Evolutionary conservation across 164 flowering plant species (phyloP), one percentile per base, ranked within the genome.

Genomic region (Taxillus chinensis): DNA sequence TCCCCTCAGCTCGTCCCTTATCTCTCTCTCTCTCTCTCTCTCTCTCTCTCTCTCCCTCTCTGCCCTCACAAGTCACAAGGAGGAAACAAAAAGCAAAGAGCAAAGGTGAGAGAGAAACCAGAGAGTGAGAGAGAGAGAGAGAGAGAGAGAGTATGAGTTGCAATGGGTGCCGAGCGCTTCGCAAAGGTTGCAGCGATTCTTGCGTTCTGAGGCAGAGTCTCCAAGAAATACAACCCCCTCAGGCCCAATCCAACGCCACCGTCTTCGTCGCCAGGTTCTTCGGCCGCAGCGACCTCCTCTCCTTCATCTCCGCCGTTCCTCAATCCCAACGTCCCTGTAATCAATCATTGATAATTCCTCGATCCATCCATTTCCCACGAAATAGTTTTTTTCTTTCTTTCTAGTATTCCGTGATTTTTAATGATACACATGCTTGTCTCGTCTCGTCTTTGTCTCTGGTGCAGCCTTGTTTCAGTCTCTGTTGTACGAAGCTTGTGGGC

Each of bases 181-280:
- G 51, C 9, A 48, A 48, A 14, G 51, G 51, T 3, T 48, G 51
- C 51, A 48, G 51, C 51, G 51, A 48, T 11, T 48, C 51, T 4
- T 48, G 51, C 51, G 12, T 48, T 48, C 12, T 48, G 13, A 8
- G 51, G 13, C 13, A 11, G 51, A 8, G 51, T 2, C 51, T 48
- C 51, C 13, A 48, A 7, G 9, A 14, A 14, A 48, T 48, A 11
- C 51, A 11, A 8, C 12, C 51, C 12, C 51, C 51, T 4, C 51
- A 48, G 13, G 51, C 51, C 51, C 51, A 48, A 48, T 48, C 51
- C 51, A 48, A 48, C 51, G 51, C 51, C 51, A 48, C 51, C 13
- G 13, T 48, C 51, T 48, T 48, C 51, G 51, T 48, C 51, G 51
- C 51, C 13, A 11, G 51, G 13, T 48, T 48, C 51, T 48, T 48